Conservation (phyloP, 2,329 filamentous ascomycete species). For the Phaeoacremonium minimum region DNA sequence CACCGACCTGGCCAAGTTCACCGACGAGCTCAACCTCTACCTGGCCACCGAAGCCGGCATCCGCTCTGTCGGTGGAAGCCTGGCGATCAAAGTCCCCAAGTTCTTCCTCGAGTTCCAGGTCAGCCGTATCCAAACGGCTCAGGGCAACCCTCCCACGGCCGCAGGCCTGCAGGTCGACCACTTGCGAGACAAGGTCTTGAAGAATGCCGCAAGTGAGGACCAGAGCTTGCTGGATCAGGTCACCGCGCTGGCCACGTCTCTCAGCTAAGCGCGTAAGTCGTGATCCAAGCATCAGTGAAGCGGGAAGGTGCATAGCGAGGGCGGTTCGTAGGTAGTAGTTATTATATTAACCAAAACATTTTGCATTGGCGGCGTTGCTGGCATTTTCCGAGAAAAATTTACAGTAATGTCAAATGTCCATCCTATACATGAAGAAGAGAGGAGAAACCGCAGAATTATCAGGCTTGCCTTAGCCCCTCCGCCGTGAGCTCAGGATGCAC, state of each 20-base stretch:
- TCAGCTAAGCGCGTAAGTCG: no score
- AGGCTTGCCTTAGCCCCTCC: no score
- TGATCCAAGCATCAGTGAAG: conserved; percentile 2
- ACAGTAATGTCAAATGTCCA: no score
- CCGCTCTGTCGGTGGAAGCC: conserved; percentile 44
- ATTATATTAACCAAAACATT: no score
- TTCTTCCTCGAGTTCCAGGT: conserved; percentile 60
- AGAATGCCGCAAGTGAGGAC: conserved; percentile 46
- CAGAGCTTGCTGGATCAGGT: conserved; percentile 48
- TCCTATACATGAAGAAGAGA: no score
- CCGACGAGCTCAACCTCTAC: conserved; percentile 51
- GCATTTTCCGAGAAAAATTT: no score
- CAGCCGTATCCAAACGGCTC: conserved; percentile 53
- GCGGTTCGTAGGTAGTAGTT: no score
- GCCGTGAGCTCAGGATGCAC: no score
- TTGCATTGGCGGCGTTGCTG: no score
- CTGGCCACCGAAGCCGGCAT: conserved; percentile 56
- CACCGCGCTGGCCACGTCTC: conserved; percentile 30
- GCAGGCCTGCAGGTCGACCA: conserved; percentile 51
- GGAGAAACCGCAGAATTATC: no score
- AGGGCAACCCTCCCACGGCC: conserved; percentile 48
- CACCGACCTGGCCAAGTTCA: conserved; percentile 45
- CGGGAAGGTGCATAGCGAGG: no score
- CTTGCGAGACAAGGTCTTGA: conserved; percentile 51
- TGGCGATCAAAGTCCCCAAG: conserved; percentile 58